Conservation (phyloP, 1,284 basidiomycete genomes). For the Microbotryum intermedium region DNA sequence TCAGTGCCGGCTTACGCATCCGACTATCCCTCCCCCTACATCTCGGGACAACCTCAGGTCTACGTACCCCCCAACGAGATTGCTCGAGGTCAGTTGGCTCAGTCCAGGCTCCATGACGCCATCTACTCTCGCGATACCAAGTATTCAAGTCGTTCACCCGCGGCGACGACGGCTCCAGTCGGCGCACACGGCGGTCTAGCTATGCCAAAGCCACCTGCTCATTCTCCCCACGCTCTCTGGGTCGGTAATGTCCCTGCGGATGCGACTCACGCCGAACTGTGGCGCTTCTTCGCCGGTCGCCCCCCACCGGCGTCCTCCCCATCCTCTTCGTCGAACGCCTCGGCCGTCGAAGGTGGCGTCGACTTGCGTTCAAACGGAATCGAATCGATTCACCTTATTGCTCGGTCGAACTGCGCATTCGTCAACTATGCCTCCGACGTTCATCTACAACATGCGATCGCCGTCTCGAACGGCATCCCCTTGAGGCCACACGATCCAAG, state of each 20-base stretch:
- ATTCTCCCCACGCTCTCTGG: constrained; percentile 40
- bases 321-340: not conserved
- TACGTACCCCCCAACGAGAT: constrained; percentile 8
- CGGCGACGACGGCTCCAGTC: constrained; percentile 1
- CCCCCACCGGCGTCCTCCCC: constrained; percentile 28
- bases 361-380: constrained; percentile 51
- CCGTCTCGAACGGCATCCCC: constrained; percentile 14
- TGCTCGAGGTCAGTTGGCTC: constrained; percentile 27
- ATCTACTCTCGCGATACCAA: not conserved
- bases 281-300: constrained; percentile 64
- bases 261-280: constrained; percentile 77
- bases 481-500: constrained; percentile 21
- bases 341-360: not conserved
- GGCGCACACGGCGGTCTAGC: not conserved
- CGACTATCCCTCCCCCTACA: too few species aligned
- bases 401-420: constrained; percentile 65
- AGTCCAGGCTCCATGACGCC: constrained; percentile 22
- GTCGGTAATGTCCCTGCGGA: constrained; percentile 75
- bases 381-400: constrained; percentile 81
- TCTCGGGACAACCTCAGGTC: not conserved
- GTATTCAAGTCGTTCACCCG: not conserved
- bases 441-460: constrained; percentile 28
- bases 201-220: constrained; percentile 31
- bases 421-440: constrained; percentile 27
- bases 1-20: too few species aligned